Percentiles rank a stretch among this genome's conserved stretches.
These are phyloP conservation scores for Umbelopsis vinacea DNA, from an alignment of 192 early-diverging fungal species.

Conservation along the genomic window DNA sequence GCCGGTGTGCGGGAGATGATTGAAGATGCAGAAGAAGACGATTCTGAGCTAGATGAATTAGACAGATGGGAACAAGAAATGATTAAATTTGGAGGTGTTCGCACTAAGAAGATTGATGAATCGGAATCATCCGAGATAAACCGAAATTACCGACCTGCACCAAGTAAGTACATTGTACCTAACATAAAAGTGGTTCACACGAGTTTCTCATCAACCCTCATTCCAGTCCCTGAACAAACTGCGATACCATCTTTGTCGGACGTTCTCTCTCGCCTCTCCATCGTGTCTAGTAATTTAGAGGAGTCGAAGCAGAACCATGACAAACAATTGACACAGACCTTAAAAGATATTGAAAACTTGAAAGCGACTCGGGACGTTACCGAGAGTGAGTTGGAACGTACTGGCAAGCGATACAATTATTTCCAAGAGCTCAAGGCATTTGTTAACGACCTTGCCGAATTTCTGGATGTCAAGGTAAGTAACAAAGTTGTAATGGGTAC, in stretches of 20 bases:
- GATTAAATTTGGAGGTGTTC: constrained; percentile 57
- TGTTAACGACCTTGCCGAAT: constrained; percentile 53
- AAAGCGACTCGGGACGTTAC: constrained; percentile 35
- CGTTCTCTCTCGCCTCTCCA: constrained; percentile 37
- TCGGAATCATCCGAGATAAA: constrained; percentile 9
- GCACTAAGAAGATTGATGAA: background rate
- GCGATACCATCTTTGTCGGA: constrained; percentile 46
- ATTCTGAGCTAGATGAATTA: constrained; percentile 53
- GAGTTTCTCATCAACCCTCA: background rate
- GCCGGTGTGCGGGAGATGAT: constrained; percentile 54
- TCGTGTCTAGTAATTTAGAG: constrained; percentile 35
- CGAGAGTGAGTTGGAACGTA: constrained; percentile 43
- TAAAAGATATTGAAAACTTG: constrained; percentile 38
- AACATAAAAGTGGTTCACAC: too few species aligned
- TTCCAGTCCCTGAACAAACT: constrained; percentile 47
- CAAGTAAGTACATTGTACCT: background rate
- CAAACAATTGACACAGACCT: constrained; percentile 43
- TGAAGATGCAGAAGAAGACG: constrained; percentile 54
- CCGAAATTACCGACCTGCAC: constrained; percentile 12
- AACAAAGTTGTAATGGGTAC: background rate
- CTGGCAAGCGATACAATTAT: constrained; percentile 53
- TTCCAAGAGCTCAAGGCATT: constrained; percentile 54
- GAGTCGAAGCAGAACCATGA: constrained; percentile 36
- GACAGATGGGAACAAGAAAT: constrained; percentile 58
- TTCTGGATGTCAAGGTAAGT: constrained; percentile 58